These are phyloP conservation scores for Wolfiporia cocos DNA, from an alignment of 1,284 basidiomycete genomes.

Conservation along the genomic window DNA sequence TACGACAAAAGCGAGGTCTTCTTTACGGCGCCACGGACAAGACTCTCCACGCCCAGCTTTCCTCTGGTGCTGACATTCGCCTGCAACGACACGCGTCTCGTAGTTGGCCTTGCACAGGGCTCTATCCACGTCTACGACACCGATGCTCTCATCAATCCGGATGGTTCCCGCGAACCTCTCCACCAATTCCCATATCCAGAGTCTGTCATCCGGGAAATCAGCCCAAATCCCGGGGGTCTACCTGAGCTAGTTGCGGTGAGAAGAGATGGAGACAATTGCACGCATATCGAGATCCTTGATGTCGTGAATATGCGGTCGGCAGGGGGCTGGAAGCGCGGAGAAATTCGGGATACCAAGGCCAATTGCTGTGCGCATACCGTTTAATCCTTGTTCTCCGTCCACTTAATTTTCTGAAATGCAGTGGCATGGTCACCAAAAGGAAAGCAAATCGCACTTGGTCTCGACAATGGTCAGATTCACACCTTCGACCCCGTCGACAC, in stretches of 20 bases:
- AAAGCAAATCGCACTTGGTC: conserved; percentile 77
- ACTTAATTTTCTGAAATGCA: conserved; percentile 22
- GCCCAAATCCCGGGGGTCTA: conserved; percentile 61
- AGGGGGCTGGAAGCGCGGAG: conserved; percentile 56
- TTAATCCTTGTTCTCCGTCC: conserved; percentile 27
- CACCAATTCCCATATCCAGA: conserved; percentile 39
- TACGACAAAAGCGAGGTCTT: conserved; percentile 29
- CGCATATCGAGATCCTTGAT: conserved; percentile 56
- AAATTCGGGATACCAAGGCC: conserved; percentile 42
- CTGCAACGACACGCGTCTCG: conserved; percentile 47
- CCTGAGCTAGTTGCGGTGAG: conserved; percentile 55
- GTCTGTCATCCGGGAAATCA: conserved; percentile 45
- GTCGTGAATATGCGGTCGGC: conserved; percentile 41
- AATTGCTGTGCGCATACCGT: conserved; percentile 37
- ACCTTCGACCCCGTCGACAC: conserved; percentile 62
- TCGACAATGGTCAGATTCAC: conserved; percentile 65
- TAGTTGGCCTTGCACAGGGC: conserved; percentile 55
- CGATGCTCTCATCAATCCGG: conserved; percentile 38
- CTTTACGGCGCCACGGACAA: conserved; percentile 42
- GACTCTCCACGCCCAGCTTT: conserved; percentile 36
- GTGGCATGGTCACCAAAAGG: conserved; percentile 86
- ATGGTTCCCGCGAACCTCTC: conserved; percentile 39
- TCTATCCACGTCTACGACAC: conserved; percentile 55
- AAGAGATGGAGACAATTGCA: conserved; percentile 24
- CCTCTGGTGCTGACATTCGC: conserved; percentile 52